Percentiles rank a stretch among this genome's conserved stretches.
These are phyloP conservation scores for Cyberlindnera saturnus DNA, from an alignment of 805 yeast genomes.

Conservation along the genomic window DNA sequence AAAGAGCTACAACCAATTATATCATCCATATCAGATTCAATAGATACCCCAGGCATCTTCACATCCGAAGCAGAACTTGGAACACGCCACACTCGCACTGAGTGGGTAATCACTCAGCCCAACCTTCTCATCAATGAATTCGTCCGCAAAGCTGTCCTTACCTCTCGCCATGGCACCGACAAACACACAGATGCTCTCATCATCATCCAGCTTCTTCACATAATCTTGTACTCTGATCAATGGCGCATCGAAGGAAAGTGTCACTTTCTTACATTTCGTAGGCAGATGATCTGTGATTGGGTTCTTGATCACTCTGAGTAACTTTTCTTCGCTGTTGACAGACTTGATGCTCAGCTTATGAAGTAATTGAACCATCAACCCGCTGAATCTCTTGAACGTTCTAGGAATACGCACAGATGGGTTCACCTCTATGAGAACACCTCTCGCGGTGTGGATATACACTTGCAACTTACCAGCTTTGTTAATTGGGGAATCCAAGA, in stretches of 20 bases:
- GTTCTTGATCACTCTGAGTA: slow-evolving; percentile 90
- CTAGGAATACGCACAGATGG: slow-evolving; percentile 97
- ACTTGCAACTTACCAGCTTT: slow-evolving; percentile 97
- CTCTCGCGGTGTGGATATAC: slow-evolving; percentile 91
- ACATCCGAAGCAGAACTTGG: slow-evolving; percentile 97
- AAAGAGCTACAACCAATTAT: neutral
- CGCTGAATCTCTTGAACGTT: slow-evolving; percentile 95
- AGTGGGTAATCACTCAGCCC: slow-evolving; percentile 94
- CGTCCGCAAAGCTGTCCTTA: slow-evolving; percentile 95
- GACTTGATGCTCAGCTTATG: slow-evolving; percentile 91
- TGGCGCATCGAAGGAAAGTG: slow-evolving; percentile 88
- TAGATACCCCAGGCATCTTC: slow-evolving; percentile 94
- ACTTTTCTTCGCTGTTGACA: slow-evolving; percentile 91
- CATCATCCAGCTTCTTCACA: slow-evolving; percentile 68
- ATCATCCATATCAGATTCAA: slow-evolving; percentile 4
- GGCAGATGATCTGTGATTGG: slow-evolving; percentile 97
- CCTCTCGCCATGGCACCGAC: slow-evolving; percentile 99
- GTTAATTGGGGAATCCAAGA: slow-evolving; percentile 95
- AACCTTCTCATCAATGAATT: slow-evolving; percentile 90
- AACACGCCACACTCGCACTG: slow-evolving; percentile 96
- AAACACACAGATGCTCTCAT: slow-evolving; percentile 94
- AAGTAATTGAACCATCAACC: slow-evolving; percentile 93
- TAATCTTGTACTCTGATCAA: slow-evolving; percentile 86
- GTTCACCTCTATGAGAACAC: slow-evolving; percentile 91
- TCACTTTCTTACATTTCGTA: slow-evolving; percentile 88